These are phyloP conservation scores for Dalbergia cochinchinensis DNA, from an alignment of 306 rosid genomes.

Conservation along the genomic window DNA sequence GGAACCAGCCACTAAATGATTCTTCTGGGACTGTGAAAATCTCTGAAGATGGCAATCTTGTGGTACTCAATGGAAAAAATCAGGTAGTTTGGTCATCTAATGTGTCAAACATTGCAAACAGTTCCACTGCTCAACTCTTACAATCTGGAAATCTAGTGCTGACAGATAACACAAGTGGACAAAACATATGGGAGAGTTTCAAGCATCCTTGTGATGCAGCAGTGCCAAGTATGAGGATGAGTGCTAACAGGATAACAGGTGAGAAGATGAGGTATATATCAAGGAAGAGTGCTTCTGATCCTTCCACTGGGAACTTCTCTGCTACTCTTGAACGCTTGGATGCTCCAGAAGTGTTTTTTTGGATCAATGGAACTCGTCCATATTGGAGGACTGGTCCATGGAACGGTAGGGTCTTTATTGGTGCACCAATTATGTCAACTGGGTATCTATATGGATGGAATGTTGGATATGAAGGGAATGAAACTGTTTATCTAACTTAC, in stretches of 20 bases:
- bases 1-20: conserved; percentile 52
- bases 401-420: conserved; percentile 55
- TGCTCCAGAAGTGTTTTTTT: conserved; percentile 53
- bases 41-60: conserved; percentile 49
- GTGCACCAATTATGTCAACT: conserved; percentile 50
- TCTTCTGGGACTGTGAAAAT: conserved; percentile 49
- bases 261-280: conserved; percentile 44
- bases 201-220: conserved; percentile 50
- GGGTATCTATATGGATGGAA: conserved; percentile 47
- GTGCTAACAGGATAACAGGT: conserved; percentile 48
- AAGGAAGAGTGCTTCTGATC: conserved; percentile 56
- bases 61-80: conserved; percentile 46
- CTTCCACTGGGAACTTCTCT: conserved; percentile 49
- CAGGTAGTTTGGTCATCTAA: conserved; percentile 56
- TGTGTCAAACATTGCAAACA: conserved; percentile 30
- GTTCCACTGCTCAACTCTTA: conserved; percentile 50
- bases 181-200: conserved; percentile 58
- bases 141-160: conserved; percentile 54
- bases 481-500: conserved; percentile 50
- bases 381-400: conserved; percentile 67
- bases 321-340: conserved; percentile 35
- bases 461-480: conserved; percentile 40
- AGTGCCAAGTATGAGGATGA: conserved; percentile 46
- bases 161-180: conserved; percentile 17
- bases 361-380: conserved; percentile 53